Evolutionary conservation across 345 rosid species (phyloP), one percentile per base, ranked within the genome.

Genomic region (Arabidopsis arenosa): DNA sequence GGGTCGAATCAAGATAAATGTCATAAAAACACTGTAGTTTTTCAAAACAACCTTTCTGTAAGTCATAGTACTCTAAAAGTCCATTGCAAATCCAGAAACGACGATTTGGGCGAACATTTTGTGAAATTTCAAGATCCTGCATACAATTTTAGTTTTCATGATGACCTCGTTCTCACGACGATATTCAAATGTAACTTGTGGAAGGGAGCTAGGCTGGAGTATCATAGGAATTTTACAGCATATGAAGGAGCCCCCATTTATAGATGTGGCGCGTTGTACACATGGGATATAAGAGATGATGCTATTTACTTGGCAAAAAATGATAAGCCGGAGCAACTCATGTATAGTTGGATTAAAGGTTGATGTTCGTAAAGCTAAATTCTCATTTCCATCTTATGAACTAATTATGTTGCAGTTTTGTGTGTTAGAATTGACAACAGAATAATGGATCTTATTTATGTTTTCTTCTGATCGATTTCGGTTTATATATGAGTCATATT

Each of bases 61-160:
- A 48, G 53, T 48, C 26, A 48, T 7, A 48, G 11, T 48, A 4
- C 3, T 17, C 5, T 48, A 17, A 48, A 48, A 48, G 53, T 48
- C 6, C 53, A 48, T 48, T 48, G 53, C 26, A 7, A 17, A 8
- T 48, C 53, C 9, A 17, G 26, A 48, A 4, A 7, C 3, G 5
- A 48, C 26, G 53, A 48, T 48, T 17, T 17, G n/a, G 53, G 53
- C 0, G 53, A 48, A 1, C 26, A 58, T 48, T 48, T 65, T 10
- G 5, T 65, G 30, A 65, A 65, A 5, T 44, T 47, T 33, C 28
- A 65, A 65, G 28, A 2, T 65, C 43, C 57, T 47, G 1, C 56
- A 17, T 65, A 65, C 11, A 65, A 65, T 65, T 65, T 65, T 65
- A 65, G 70, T 13, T 65, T 65, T 65, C 32, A n/a, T 15, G 70